Conservation (phyloP, 23 red algal species). For the Gracilaria gracilis region DNA sequence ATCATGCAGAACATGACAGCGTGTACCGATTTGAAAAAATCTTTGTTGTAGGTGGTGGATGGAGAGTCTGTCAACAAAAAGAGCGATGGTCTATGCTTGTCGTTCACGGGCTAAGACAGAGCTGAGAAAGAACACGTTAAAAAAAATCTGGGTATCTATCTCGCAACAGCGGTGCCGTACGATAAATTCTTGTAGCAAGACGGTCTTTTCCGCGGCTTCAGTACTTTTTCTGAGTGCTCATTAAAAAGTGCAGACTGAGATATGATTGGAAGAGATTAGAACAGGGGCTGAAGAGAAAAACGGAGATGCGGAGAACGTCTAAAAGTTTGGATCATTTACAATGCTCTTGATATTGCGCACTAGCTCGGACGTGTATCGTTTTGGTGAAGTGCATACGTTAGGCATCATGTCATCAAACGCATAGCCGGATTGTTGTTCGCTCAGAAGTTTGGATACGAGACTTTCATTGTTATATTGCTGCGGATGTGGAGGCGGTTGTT, state of each 20-base stretch:
- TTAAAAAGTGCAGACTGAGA: neutral
- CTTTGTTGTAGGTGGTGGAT: neutral
- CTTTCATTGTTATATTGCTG: neutral
- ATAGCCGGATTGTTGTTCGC: too few relatives aligned
- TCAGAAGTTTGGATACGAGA: neutral
- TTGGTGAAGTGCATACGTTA: neutral
- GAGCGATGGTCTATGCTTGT: neutral
- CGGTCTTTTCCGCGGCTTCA: too few relatives aligned
- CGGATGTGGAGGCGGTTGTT: neutral
- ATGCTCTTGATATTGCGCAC: conserved; percentile 2
- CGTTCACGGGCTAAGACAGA: neutral
- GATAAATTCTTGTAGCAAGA: neutral
- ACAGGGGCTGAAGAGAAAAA: too few relatives aligned
- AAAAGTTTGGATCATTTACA: conserved; percentile 22
- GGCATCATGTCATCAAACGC: conserved; percentile 26
- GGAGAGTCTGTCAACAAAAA: neutral
- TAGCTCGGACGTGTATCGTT: neutral
- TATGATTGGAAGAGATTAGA: neutral
- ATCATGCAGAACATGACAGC: neutral
- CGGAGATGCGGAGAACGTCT: neutral
- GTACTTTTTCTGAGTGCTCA: neutral
- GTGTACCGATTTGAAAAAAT: neutral
- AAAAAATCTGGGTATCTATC: neutral
- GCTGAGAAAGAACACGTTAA: neutral
- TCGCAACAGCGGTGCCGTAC: neutral